Conservation (phyloP, 140 eudicot genomes). For the Flaveria floridana region DNA sequence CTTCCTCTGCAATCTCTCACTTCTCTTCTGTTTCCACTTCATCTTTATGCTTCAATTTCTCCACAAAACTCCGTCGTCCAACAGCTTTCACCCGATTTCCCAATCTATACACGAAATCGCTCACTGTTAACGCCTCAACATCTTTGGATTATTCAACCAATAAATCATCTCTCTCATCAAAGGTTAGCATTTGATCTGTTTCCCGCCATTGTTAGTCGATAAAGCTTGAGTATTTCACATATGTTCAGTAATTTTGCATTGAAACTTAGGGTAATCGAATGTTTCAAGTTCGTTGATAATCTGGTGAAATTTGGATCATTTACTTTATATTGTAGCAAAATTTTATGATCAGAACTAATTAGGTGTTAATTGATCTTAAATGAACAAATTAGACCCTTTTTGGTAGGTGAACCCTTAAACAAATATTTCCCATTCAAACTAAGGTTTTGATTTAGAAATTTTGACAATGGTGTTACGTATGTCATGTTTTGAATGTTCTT, state of each 20-base stretch:
- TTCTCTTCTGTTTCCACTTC: conserved; percentile 21
- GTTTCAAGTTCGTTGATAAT: not conserved
- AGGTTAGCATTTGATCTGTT: conserved; percentile 34
- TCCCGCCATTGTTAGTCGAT: not conserved
- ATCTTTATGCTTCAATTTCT: conserved; percentile 21
- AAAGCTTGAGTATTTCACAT: not conserved
- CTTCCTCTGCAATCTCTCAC: conserved; percentile 42
- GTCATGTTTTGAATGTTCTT: no score
- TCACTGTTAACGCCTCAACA: conserved; percentile 45
- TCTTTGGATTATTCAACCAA: conserved; percentile 42
- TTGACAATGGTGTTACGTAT: not conserved
- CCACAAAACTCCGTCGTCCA: conserved; percentile 24
- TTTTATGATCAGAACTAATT: not conserved
- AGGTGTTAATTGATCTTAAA: not conserved
- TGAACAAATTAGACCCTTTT: not conserved
- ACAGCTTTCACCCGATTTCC: conserved; percentile 8
- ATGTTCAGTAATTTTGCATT: not conserved
- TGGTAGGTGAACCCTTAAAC: not conserved
- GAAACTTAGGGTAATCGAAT: not conserved
- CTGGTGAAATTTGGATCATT: not conserved
- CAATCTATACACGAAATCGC: conserved; percentile 23
- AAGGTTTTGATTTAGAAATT: not conserved
- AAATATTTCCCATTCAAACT: not conserved
- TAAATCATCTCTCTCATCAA: conserved; percentile 34
- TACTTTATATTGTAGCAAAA: not conserved